Evolutionary conservation across 2,329 filamentous ascomycete species (phyloP), one percentile per base, ranked within the genome.

Genomic region (Colletotrichum euphorbiae): DNA sequence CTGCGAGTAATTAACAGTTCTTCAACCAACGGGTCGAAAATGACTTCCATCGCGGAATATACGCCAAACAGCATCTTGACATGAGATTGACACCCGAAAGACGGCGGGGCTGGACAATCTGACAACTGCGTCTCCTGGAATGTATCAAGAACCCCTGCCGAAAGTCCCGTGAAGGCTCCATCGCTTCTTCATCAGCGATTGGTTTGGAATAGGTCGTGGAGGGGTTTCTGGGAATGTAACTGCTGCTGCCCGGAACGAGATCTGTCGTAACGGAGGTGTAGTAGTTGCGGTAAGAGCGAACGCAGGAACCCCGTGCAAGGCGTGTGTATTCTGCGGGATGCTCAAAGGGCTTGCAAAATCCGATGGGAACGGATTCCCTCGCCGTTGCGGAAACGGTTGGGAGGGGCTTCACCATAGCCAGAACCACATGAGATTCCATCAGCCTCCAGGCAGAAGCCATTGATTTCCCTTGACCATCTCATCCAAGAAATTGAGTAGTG

Each of bases 401-500:
- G 4, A 52, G 15, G 8, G 17, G 8, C 21, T 17, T 24, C 45
- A 28, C 36, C 56, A 40, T 50, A 38, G 45, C 28, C 9, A 9
- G n/a, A 38, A 36, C 56, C 31, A 38, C 46, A 61, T 48, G 31
- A 62, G 13, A 15, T 11, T 36, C 48, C 33, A 43, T 57, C n/a
- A 15, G 28, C 31, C 17, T 46, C 48, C 45, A 69, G 66, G 66
- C 66, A 66, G 61, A 65, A 59, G 62, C 33, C 66, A 38, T 69
- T 63, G 54, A n/a, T 13, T 21, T 42, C 24, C 48, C 17, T 24
- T 50, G 15, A 12, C 45, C 64, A 19, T 36, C 38, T 17, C 7
- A 38, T 50, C 42, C 42, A 59, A 31, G 40, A 15, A 24, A 15
- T 28, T 43, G 5, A 43, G 42, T 42, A 6, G 48, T 50, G 54